A percentile compares a stretch with the other conserved stretches of the same genome.
Evolutionary conservation across 768 basidiomycete genomes (phyloP).

Genomic region (Pleurotus djamor): DNA sequence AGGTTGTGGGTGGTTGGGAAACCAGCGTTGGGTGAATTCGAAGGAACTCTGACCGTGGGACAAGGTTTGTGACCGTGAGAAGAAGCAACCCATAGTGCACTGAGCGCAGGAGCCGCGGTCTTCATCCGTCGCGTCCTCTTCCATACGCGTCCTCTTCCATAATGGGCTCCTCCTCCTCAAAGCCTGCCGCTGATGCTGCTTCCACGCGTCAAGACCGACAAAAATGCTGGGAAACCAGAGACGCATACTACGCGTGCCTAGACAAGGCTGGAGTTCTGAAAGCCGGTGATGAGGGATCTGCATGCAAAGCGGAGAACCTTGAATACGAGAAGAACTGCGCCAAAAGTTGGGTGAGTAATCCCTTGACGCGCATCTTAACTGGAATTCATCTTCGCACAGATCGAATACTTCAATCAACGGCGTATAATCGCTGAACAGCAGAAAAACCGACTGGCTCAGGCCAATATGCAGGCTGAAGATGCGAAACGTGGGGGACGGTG

Average conservation of each 20-base stretch:
- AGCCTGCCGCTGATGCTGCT: neutral
- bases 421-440: conserved; percentile 80
- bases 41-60: neutral
- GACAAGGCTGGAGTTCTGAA: conserved; percentile 67
- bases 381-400: conserved; percentile 39
- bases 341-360: conserved; percentile 78
- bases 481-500: neutral
- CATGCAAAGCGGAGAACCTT: conserved; percentile 56
- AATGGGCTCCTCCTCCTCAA: conserved; percentile 2
- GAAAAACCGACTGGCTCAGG: conserved; percentile 62
- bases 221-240: conserved; percentile 84
- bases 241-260: conserved; percentile 84
- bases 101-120: neutral
- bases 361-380: neutral
- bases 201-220: conserved; percentile 57
- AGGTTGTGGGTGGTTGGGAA: neutral
- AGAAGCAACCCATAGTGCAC: neutral
- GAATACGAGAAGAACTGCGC: conserved; percentile 76
- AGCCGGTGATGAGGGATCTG: conserved; percentile 66
- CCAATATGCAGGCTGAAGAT: conserved; percentile 20
- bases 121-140: neutral
- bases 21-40: neutral
- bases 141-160: neutral
- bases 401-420: conserved; percentile 94
- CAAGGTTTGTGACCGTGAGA: neutral